A percentile compares a stretch with the other conserved stretches of the same genome.
Conservation (phyloP, 305 asterid species). For the Vinca major region DNA sequence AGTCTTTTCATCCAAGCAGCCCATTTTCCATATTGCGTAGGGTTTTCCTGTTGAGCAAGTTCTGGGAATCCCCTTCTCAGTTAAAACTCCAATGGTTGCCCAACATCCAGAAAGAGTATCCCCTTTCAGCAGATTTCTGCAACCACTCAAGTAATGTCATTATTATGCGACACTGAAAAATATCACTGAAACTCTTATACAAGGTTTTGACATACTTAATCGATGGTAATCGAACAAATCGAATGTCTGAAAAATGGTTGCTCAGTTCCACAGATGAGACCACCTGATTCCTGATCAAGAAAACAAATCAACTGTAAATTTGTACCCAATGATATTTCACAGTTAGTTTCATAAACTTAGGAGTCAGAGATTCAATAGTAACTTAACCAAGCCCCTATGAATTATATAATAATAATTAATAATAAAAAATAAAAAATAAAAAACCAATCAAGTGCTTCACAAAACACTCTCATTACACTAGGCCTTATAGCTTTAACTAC, state of each 20-base stretch:
- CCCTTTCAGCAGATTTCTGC: conserved; percentile 55
- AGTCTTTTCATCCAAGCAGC: conserved; percentile 57
- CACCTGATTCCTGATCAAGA: conserved; percentile 47
- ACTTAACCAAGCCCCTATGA: not conserved
- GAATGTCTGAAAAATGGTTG: conserved; percentile 79
- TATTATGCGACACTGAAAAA: conserved; percentile 3
- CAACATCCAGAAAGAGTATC: conserved; percentile 85
- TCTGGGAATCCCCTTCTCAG: conserved; percentile 52
- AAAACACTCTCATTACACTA: not conserved
- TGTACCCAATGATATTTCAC: too few relatives aligned
- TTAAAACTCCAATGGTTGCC: conserved; percentile 78
- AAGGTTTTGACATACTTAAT: conserved; percentile 47
- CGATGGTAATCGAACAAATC: conserved; percentile 65
- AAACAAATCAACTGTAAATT: conserved; percentile 1
- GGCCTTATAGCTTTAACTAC: not conserved
- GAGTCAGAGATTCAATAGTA: not conserved
- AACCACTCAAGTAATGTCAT: conserved; percentile 13
- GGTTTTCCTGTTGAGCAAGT: conserved; percentile 83
- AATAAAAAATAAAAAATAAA: not conserved
- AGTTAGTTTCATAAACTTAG: not conserved
- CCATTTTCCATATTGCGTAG: conserved; percentile 70
- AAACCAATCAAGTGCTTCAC: not conserved
- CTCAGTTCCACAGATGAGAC: conserved; percentile 63
- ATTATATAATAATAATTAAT: not conserved
- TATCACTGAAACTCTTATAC: not conserved